Evolutionary conservation across 257 asterid genomes (phyloP), one percentile per base, ranked within the genome.

Genomic region (Verbena officinalis): DNA sequence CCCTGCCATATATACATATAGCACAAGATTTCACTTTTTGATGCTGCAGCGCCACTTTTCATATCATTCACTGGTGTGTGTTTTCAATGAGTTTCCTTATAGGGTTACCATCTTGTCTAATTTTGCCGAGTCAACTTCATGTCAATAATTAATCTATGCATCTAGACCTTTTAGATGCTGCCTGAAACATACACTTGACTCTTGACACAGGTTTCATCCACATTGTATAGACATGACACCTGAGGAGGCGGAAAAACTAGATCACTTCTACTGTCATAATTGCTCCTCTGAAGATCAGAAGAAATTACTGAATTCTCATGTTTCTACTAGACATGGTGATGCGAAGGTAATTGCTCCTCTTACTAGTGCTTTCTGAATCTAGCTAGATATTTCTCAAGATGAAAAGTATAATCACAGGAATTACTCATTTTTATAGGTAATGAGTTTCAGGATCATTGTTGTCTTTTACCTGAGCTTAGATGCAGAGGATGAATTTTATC

Each of bases 151-250:
- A 6, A 30, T 31, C 61, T 59, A 46, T 64, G 56, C 63, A 46
- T 22, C 17, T 40, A 36, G 45, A 11, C 34, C 56, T 40, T 54
- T 34, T 43, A 27, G 52, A 50, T 52, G 51, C 62, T 56, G 13
- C 23, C 17, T 61, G 31, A 40, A 59, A 24, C 63, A n/a, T 44
- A 24, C 55, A 54, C 39, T 61, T 44, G 12, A 51, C 62, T 67
- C 68, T 55, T 73, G 68, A 56, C 75, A 62, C 87, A 90, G 97
- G 97, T 90, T 88, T 76, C 97, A 90, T 73, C 97, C 97, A 9
- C 17, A 68, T 62, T 90, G 97, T 81, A 71, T 88, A 70, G 93
- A 78, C 43, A 75, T 90, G 96, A 77, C 68, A 0, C 71, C 82
- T 3, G 97, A 90, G 76, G 97, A 90, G 64, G 93, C 97, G 45